Conservation (phyloP, 2,329 filamentous ascomycete species). For the Colletotrichum kahawae region DNA sequence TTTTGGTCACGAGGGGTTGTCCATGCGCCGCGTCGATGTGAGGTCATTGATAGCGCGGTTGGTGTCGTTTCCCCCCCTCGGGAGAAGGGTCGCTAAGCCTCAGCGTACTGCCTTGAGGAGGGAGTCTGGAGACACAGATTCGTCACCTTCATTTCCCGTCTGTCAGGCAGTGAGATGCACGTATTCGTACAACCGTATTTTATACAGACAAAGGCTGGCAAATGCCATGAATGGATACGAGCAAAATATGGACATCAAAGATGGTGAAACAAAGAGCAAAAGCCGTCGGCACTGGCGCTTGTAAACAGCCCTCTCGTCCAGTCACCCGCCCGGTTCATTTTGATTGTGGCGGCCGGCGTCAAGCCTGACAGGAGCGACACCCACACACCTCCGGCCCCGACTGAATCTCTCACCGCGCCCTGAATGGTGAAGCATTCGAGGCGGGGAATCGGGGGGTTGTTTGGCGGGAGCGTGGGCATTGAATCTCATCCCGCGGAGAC, state of each 20-base stretch:
- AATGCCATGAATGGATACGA: background rate
- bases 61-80: background rate
- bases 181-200: background rate
- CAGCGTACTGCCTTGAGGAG: background rate
- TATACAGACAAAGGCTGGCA: background rate
- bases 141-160: conserved; percentile 1
- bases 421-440: background rate
- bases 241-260: background rate
- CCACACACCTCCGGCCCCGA: background rate
- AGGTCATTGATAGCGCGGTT: background rate
- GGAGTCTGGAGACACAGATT: background rate
- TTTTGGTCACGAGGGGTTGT: background rate
- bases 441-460: background rate
- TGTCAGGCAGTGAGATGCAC: background rate
- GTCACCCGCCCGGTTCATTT: background rate
- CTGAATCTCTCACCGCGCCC: background rate
- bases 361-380: background rate
- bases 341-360: background rate
- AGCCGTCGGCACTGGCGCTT: background rate
- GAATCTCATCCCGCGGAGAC: background rate
- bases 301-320: background rate
- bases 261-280: background rate
- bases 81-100: background rate
- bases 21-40: background rate
- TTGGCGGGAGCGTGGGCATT: background rate